Evolutionary conservation across 768 basidiomycete species (phyloP).

Genomic region (Dictyophora rubrovolvata): DNA sequence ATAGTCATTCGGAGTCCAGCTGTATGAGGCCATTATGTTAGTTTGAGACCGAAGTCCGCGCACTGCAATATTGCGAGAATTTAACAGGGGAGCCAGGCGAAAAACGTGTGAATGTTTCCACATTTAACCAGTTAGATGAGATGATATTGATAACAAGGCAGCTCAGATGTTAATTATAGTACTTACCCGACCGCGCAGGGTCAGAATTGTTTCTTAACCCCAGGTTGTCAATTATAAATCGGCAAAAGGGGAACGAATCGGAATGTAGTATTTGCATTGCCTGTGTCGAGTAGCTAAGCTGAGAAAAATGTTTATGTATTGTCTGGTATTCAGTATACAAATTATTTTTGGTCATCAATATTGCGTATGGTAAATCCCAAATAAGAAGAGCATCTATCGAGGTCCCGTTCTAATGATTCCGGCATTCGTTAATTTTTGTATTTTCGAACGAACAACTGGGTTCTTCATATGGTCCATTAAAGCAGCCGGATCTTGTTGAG

Average conservation of each 20-base stretch:
- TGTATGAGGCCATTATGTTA: slow-evolving; percentile 25
- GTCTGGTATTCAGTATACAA: background rate
- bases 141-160: background rate
- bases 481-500: slow-evolving; percentile 79
- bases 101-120: background rate
- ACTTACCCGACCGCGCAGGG: too few relatives aligned
- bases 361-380: background rate
- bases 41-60: background rate
- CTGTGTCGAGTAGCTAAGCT: too few relatives aligned
- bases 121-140: background rate
- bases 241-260: too few relatives aligned
- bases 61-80: background rate
- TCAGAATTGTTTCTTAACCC: too few relatives aligned
- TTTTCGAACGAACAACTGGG: slow-evolving; percentile 66
- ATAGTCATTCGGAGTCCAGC: slow-evolving; percentile 51
- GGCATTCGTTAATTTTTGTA: slow-evolving; percentile 82
- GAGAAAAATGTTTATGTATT: too few relatives aligned
- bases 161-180: background rate
- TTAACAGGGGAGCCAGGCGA: background rate
- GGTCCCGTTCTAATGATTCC: slow-evolving; percentile 75
- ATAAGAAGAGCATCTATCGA: background rate
- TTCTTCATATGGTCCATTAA: slow-evolving; percentile 97
- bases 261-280: too few relatives aligned
- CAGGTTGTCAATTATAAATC: too few relatives aligned
- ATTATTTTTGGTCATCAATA: background rate